Evolutionary conservation across 75 land plant genomes (phyloP).

Genomic region (Gnetum montanum): DNA sequence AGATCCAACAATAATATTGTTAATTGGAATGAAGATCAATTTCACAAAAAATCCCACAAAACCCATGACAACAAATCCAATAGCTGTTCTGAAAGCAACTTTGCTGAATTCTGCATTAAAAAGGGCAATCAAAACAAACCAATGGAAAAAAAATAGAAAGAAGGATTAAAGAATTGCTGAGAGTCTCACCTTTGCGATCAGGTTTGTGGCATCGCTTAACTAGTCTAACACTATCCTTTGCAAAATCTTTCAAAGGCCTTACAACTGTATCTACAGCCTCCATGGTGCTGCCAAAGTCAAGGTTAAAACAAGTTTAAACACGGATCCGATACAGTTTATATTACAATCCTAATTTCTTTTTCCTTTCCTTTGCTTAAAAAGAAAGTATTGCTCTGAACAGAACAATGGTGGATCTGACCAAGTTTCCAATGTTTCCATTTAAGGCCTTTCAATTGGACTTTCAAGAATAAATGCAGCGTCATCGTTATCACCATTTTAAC

Average conservation of each 20-base stretch:
- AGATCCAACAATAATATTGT: conserved; percentile 74
- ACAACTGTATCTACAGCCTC: conserved; percentile 42
- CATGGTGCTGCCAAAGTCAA: conserved; percentile 8
- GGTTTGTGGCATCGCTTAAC: conserved; percentile 69
- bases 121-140: neutral
- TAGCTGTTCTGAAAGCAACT: conserved; percentile 55
- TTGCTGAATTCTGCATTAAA: conserved; percentile 48
- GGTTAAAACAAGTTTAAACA: no score
- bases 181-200: conserved; percentile 37
- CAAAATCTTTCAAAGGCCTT: conserved; percentile 32
- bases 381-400: no score
- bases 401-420: no score
- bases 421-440: no score
- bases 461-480: no score
- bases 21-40: conserved; percentile 72
- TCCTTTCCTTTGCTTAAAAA: no score
- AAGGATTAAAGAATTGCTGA: neutral
- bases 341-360: no score
- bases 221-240: conserved; percentile 46
- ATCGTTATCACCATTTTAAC: no score
- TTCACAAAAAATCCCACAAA: conserved; percentile 72
- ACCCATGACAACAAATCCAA: conserved; percentile 66
- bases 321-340: no score
- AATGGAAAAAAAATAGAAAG: neutral
- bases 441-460: no score